Evolutionary conservation across 768 basidiomycete species (phyloP).

Genomic region (Gelatoporia subvermispora): DNA sequence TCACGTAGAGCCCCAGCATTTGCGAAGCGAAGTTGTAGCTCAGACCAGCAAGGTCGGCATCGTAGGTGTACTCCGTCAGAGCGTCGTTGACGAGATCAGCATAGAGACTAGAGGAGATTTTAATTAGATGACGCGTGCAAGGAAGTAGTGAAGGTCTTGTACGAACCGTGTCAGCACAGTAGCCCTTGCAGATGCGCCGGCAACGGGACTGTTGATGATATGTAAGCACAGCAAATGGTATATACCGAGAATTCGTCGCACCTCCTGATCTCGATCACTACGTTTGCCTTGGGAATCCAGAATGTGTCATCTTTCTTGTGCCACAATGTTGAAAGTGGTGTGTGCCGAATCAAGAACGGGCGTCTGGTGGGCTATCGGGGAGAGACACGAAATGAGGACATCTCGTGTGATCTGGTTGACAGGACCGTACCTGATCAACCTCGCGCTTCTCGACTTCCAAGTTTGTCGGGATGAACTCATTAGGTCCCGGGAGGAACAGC

Average conservation of each 20-base stretch:
- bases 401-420: not conserved
- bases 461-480: slow-evolving; percentile 87
- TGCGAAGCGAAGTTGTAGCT: slow-evolving; percentile 62
- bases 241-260: slow-evolving; percentile 23
- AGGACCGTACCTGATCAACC: slow-evolving; percentile 48
- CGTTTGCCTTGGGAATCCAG: slow-evolving; percentile 88
- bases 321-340: slow-evolving; percentile 74
- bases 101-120: slow-evolving; percentile 52
- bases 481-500: slow-evolving; percentile 76
- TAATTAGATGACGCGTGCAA: no score
- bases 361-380: slow-evolving; percentile 58
- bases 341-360: slow-evolving; percentile 74
- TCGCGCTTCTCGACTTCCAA: slow-evolving; percentile 78
- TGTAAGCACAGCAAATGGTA: not conserved
- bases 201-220: slow-evolving; percentile 41
- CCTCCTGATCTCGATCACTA: slow-evolving; percentile 75
- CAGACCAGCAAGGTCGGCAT: slow-evolving; percentile 89
- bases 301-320: slow-evolving; percentile 97
- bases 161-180: slow-evolving; percentile 68
- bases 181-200: slow-evolving; percentile 60
- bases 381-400: not conserved
- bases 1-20: slow-evolving; percentile 61
- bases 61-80: slow-evolving; percentile 86
- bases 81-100: slow-evolving; percentile 84
- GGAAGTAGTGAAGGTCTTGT: not conserved